Evolutionary conservation across 176 grass and related monocot genomes (phyloP).

Genomic region (Cocos nucifera): DNA sequence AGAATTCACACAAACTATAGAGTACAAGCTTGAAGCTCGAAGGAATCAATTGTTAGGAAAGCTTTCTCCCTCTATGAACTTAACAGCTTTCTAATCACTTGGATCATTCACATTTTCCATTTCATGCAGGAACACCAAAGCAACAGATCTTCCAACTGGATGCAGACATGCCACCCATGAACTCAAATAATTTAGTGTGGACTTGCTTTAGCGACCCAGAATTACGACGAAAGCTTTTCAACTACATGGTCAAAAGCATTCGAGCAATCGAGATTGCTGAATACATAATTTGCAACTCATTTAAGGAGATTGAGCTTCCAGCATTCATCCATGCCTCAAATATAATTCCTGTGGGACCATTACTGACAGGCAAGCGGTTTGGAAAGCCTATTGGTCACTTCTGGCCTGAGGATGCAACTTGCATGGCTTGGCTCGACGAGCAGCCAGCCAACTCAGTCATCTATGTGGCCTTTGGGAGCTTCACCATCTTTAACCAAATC

Average conservation of each 20-base stretch:
- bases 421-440: constrained; percentile 43
- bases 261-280: constrained; percentile 26
- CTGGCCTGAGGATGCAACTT: constrained; percentile 36
- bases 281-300: constrained; percentile 50
- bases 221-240: constrained; percentile 34
- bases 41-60: neutral
- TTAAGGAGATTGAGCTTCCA: constrained; percentile 34
- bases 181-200: constrained; percentile 35
- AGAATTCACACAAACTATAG: no score
- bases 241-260: constrained; percentile 28
- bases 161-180: constrained; percentile 28
- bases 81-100: neutral
- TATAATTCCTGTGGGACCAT: constrained; percentile 34
- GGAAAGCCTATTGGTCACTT: constrained; percentile 26
- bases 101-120: neutral
- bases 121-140: constrained; percentile 29
- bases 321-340: constrained; percentile 21
- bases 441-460: constrained; percentile 31
- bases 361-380: neutral
- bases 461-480: constrained; percentile 70
- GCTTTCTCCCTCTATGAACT: neutral
- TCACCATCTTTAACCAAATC: constrained; percentile 14
- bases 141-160: constrained; percentile 36
- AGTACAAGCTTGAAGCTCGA: no score
- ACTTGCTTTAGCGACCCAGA: constrained; percentile 23